Conservation (phyloP, 1,284 basidiomycete species). For the Macrocystidia cucumis region DNA sequence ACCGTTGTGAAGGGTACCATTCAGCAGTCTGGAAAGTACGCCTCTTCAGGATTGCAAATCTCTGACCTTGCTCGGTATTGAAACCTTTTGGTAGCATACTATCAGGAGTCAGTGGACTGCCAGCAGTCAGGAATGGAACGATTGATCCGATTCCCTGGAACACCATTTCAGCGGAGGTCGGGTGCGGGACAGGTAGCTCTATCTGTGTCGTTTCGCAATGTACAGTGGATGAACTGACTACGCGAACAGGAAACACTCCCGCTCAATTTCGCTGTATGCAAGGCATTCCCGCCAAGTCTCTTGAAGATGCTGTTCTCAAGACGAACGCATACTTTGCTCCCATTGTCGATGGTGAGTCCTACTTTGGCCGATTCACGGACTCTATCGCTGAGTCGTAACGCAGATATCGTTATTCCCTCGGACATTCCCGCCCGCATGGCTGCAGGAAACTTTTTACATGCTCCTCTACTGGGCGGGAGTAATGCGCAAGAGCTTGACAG, state of each 20-base stretch:
- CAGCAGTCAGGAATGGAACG: too few relatives aligned
- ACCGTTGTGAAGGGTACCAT: slow-evolving; percentile 25
- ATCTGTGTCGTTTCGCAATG: not conserved
- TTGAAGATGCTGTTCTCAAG: slow-evolving; percentile 19
- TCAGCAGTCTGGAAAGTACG: slow-evolving; percentile 25
- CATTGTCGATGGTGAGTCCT: slow-evolving; percentile 17
- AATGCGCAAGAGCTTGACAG: slow-evolving; percentile 17
- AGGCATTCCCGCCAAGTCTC: slow-evolving; percentile 14
- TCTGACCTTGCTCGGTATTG: too few relatives aligned
- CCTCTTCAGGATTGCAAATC: not conserved
- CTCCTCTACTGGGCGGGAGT: slow-evolving; percentile 19
- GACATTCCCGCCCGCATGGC: slow-evolving; percentile 13
- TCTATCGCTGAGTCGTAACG: not conserved
- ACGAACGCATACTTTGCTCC: slow-evolving; percentile 15
- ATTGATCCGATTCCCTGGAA: slow-evolving; percentile 21
- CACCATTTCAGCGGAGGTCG: slow-evolving; percentile 18
- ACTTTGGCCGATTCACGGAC: not conserved
- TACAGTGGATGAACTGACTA: not conserved
- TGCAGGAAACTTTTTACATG: slow-evolving; percentile 19
- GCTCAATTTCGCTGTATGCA: slow-evolving; percentile 24
- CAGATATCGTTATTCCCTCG: slow-evolving; percentile 20
- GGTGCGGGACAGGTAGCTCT: slow-evolving; percentile 20
- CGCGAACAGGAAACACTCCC: slow-evolving; percentile 14
- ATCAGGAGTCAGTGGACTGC: slow-evolving; percentile 5
- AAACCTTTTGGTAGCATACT: not conserved